A percentile compares a stretch with the other conserved stretches of the same genome.
phyloP scores from a whole-genome alignment of 1,284 basidiomycete species.

The Cerrena zonata region DNA sequence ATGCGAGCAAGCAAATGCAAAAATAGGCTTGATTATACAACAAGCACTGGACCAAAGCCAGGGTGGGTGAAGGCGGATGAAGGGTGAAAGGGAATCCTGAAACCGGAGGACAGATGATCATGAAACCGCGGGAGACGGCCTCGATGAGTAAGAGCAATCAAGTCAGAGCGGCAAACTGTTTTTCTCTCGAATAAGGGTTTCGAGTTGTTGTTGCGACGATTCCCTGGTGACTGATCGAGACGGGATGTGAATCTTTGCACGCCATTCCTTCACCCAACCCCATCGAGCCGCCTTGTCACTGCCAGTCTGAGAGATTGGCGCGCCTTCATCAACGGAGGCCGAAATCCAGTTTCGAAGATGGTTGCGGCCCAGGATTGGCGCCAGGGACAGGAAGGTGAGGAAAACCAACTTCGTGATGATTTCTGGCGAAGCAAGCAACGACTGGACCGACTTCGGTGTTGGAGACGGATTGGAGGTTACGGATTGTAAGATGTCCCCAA shows the following conservation, averaged over 20 bases:
- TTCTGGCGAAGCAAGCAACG: conserved; percentile 62
- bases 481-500: conserved; percentile 78
- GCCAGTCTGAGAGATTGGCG: conserved; percentile 7
- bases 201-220: conserved; percentile 19
- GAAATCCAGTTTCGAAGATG: conserved; percentile 53
- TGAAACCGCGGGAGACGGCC: neutral
- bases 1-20: neutral
- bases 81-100: neutral
- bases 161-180: conserved; percentile 23
- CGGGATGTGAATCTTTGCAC: conserved; percentile 40
- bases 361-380: conserved; percentile 69
- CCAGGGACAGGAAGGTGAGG: conserved; percentile 69
- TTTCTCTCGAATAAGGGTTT: conserved; percentile 27
- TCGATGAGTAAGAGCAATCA: conserved; percentile 18
- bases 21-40: neutral
- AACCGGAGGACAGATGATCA: too few species aligned
- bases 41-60: neutral
- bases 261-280: conserved; percentile 59
- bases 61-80: neutral
- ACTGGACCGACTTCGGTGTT: conserved; percentile 64
- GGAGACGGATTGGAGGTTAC: conserved; percentile 64
- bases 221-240: conserved; percentile 30
- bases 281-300: conserved; percentile 44
- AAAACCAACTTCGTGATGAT: conserved; percentile 70
- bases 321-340: conserved; percentile 4